Evolutionary conservation across 371 early-diverging fungal genomes (phyloP), one percentile per base, ranked within the genome.

Genomic region (Blakeslea trispora): DNA sequence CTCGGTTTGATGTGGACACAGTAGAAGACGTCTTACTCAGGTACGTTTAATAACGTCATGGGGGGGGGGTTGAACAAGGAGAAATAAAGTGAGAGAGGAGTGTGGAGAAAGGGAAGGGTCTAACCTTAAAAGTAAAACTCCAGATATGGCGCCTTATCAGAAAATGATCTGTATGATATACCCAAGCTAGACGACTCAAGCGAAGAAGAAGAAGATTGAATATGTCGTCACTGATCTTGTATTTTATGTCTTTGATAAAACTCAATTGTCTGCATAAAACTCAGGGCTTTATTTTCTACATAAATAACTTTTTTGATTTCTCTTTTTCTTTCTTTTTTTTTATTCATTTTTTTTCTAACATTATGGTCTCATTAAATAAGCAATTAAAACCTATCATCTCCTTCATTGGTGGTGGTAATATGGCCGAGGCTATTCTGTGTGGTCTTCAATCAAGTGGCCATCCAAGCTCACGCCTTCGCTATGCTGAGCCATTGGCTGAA

Each of bases 401-500:
- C 23, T 89, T 92, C 66, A 90, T 91, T 53, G 95, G 97, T 56
- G 97, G 94, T 41, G 97, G 97, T 54, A 95, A 96, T 68, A 95
- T 96, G 94, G 94, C 93, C 39, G 87, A 86, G 62, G 93, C 95
- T 57, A 95, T 96, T 55, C 80, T 95, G 34, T 92, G 90, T 11
- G 97, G 97, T 28, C 83, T 96, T 42, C 68, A 69, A 28, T 67
- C 87, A 49, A 81, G 78, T 11, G 92, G 91, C 10, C 90, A 87
- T 68, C 84, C 88, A 18, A 66, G 86, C 10, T 61, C 79, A 17
- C 72, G 79, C 57, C 75, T 95, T 19, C 79, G 80, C 41, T 93
- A 93, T 56, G 89, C 92, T 21, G 97, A 96, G 62, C 94, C 95
- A 7, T 75, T 82, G 57, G 81, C 75, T 18, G 81, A 80, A 52